Base-by-base conservation (phyloP, 306 rosid genomes). In the Malus fusca region DNA sequence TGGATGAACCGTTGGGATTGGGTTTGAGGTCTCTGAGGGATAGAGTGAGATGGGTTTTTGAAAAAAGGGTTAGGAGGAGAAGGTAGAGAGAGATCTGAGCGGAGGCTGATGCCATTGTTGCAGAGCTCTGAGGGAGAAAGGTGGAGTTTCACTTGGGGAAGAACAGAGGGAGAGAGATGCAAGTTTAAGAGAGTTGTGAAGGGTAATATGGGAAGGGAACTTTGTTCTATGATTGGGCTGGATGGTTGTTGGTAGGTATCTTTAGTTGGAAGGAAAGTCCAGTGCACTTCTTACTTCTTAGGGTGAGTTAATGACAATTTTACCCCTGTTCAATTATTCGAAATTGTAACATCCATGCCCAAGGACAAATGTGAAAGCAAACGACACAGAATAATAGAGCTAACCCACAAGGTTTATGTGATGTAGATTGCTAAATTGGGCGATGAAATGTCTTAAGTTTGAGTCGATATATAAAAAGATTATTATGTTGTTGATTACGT, bases 101-200 rank as follows among this genome's bases (percentile, higher is more conserved):
- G 71, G 60, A 11, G 52, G 48, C 23, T 14, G 82, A 69, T 15
- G 85, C 88, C 88, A 85, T 85, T 64, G 84, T 76, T 64, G 79
- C 30, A 61, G 70, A 31, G 35, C 3, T 33, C 37, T 5, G 61
- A 23, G 42, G 21, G 18, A 23, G 69, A 23, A 4, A 8, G 66
- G 33, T 2, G 3, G 60, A 44, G 53, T 2, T 62, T 74, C 76
- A 33, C 18, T 58, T 65, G 17, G 66, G 61, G 12, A 3, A 3
- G 69, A 17, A 33, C 28, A 70, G 30, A 15, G 55, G 40, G n/a
- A n/a, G n/a, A 15, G 65, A 65, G 4, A 23, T 4, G 13, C 40
- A n/a, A 14, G 35, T 51, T 31, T 33, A 17, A 15, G 37, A 1
- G 66, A 52, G 30, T 22, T 3, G 44, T 12, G 14, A 68, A 68